Conservation (phyloP, 179 eudicot genomes). For the Beta macrorhiza region DNA sequence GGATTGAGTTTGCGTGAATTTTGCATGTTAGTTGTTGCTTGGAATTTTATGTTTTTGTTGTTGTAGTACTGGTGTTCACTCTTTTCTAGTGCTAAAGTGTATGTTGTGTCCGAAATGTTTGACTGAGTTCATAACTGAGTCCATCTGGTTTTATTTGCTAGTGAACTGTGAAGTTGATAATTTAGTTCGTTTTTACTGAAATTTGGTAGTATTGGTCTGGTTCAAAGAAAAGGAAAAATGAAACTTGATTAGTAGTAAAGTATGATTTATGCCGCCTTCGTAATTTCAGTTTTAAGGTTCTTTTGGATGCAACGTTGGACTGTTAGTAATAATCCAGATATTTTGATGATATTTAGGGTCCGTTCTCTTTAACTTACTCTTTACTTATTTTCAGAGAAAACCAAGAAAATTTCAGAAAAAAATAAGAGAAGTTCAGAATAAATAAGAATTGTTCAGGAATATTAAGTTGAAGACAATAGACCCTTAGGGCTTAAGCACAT, state of each 20-base stretch:
- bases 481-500: neutral
- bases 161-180: neutral
- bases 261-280: neutral
- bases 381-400: too few relatives aligned
- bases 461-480: too few relatives aligned
- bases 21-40: too few relatives aligned
- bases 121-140: neutral
- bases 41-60: neutral
- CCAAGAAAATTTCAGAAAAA: too few relatives aligned
- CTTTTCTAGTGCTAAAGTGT: neutral
- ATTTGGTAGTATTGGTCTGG: neutral
- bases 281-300: neutral
- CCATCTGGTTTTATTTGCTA: neutral
- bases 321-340: neutral
- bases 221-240: too few relatives aligned
- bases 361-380: too few relatives aligned
- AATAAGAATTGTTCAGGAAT: too few relatives aligned
- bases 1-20: neutral
- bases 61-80: too few relatives aligned
- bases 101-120: neutral
- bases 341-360: too few relatives aligned
- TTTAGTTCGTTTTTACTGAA: neutral
- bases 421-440: too few relatives aligned
- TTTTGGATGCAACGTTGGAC: too few relatives aligned
- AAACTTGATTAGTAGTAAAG: neutral